Evolutionary conservation across 345 rosid genomes (phyloP), one percentile per base, ranked within the genome.

Genomic region (Gossypium sturtianum): DNA sequence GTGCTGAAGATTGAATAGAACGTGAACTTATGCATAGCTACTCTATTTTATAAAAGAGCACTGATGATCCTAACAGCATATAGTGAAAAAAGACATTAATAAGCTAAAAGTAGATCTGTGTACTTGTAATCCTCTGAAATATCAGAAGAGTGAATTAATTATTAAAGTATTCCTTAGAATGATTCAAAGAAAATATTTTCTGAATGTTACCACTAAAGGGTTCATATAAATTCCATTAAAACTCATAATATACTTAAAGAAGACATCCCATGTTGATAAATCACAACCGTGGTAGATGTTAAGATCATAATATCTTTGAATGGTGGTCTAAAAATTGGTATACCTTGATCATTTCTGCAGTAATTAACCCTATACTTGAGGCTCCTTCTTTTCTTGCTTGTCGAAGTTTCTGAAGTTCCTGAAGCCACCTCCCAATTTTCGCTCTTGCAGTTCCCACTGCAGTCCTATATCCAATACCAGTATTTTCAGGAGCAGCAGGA

Each of bases 341-440:
- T 85, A 90, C 95, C 92, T 90, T 90, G 71, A 88, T 86, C 89
- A 90, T 87, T 60, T 88, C 95, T 20, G 91, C 86, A 53, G 83
- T 79, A 61, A 87, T 90, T 76, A 90, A 74, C 19, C 91, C 91
- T 71, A 90, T 87, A 78, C 87, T 87, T 58, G 89, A 83, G 59
- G 92, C 88, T 60, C 64, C 64, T 71, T 88, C 89, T 84, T 90
- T 90, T 82, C 95, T 87, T 75, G 91, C 95, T 80, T 90, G 95
- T 53, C 91, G 84, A 58, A 87, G 89, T 79, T 87, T 88, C 78
- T 90, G 89, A 76, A 90, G 95, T 77, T 90, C 95, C 72, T 90
- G 95, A 80, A 90, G 87, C 95, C 95, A 90, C 87, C 89, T 86
- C 57, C 89, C 91, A 74, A 90, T 73, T 82, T 90, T 90, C 53